These are phyloP conservation scores for Hordeum vulgare DNA, from an alignment of 176 grass and related monocot genomes.

Conservation along the genomic window MorexV3_pseudomolecules_assembly NC_058519.1:619184077-619184576, in stretches of 20 bases:
- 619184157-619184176: neutral
- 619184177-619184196: no score
- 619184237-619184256: conserved; percentile 50
- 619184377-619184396: conserved; percentile 28
- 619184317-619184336: conserved; percentile 17
- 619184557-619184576: conserved; percentile 11
- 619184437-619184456: neutral
- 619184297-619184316: conserved; percentile 20
- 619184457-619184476: neutral
- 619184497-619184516: conserved; percentile 57
- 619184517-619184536: neutral
- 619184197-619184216: neutral
- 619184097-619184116: conserved; percentile 78
- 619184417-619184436: neutral
- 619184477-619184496: neutral
- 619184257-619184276: conserved; percentile 66
- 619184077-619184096: conserved; percentile 31
- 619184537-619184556: conserved; percentile 28
- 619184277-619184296: conserved; percentile 44
- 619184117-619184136: conserved; percentile 66
- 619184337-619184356: neutral
- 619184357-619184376: neutral
- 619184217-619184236: neutral
- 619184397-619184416: conserved; percentile 11
- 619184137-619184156: conserved; percentile 48